Evolutionary conservation across 2,329 filamentous ascomycete genomes (phyloP).

Genomic region (Sporothrix luriei): DNA sequence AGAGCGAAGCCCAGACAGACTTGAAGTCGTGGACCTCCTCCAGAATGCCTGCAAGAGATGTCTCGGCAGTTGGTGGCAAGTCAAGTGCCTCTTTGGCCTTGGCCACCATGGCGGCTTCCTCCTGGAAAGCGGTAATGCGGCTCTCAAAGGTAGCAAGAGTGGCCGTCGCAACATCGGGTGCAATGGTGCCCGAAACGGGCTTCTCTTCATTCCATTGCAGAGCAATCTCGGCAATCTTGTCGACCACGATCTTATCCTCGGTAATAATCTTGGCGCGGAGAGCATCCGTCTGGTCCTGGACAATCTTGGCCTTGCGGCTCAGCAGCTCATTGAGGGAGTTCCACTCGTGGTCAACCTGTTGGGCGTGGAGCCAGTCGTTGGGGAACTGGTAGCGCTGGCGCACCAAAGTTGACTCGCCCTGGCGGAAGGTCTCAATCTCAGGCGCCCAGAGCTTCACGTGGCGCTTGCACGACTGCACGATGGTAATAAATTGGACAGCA

Average conservation of each 20-base stretch:
- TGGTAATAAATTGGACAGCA: slow-evolving; percentile 97
- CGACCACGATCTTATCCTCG: slow-evolving; percentile 86
- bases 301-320: slow-evolving; percentile 88
- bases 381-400: slow-evolving; percentile 94
- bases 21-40: slow-evolving; percentile 99
- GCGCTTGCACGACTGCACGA: slow-evolving; percentile 92
- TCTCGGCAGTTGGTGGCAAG: slow-evolving; percentile 76
- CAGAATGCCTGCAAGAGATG: slow-evolving; percentile 78
- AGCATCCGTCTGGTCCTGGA: slow-evolving; percentile 94
- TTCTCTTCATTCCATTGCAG: slow-evolving; percentile 94
- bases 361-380: slow-evolving; percentile 90
- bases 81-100: slow-evolving; percentile 97
- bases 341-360: slow-evolving; percentile 97
- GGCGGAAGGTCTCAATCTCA: slow-evolving; percentile 92
- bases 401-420: slow-evolving; percentile 88
- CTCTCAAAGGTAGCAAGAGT: slow-evolving; percentile 81
- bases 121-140: slow-evolving; percentile 80
- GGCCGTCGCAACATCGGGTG: slow-evolving; percentile 82
- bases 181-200: slow-evolving; percentile 91
- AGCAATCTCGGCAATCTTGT: slow-evolving; percentile 84
- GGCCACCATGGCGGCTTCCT: slow-evolving; percentile 88
- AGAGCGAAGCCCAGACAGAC: slow-evolving; percentile 94
- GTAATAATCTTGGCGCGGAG: slow-evolving; percentile 91
- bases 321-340: slow-evolving; percentile 89
- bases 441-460: slow-evolving; percentile 94